These are phyloP conservation scores for Cladophialophora chaetospira DNA, from an alignment of 2,329 filamentous ascomycete species.

Conservation along the genomic window DNA sequence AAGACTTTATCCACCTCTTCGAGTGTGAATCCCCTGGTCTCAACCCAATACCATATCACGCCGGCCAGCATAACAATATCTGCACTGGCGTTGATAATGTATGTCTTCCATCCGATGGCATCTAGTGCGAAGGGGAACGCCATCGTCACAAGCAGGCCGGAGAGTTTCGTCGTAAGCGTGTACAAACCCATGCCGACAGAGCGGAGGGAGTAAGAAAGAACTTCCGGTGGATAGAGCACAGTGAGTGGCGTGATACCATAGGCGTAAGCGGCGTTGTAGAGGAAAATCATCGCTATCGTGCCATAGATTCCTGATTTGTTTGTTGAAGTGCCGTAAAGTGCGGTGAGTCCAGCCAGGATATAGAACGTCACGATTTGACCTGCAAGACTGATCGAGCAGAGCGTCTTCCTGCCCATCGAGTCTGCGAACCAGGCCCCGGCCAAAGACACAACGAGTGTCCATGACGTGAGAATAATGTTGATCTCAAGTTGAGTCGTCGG, in stretches of 20 bases:
- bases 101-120: constrained; percentile 51
- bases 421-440: constrained; percentile 48
- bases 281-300: constrained; percentile 41
- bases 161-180: neutral
- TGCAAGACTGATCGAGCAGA: constrained; percentile 38
- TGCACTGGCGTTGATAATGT: constrained; percentile 51
- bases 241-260: constrained; percentile 42
- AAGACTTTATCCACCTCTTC: constrained; percentile 36
- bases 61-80: constrained; percentile 44
- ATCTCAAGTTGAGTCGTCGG: constrained; percentile 48
- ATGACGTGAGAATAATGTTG: constrained; percentile 56
- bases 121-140: constrained; percentile 43
- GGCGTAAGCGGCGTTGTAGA: constrained; percentile 40
- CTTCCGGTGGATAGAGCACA: constrained; percentile 40
- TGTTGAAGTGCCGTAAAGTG: constrained; percentile 42
- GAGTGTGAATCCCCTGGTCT: constrained; percentile 34
- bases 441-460: constrained; percentile 49
- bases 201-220: constrained; percentile 39
- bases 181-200: constrained; percentile 25
- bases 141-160: constrained; percentile 40
- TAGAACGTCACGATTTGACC: constrained; percentile 51
- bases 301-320: constrained; percentile 46
- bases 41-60: constrained; percentile 29
- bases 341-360: constrained; percentile 55
- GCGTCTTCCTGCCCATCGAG: constrained; percentile 47